These are phyloP conservation scores for Yamadazyma dushanensis DNA, from an alignment of 1,139 yeast species.

Conservation along the genomic window DNA sequence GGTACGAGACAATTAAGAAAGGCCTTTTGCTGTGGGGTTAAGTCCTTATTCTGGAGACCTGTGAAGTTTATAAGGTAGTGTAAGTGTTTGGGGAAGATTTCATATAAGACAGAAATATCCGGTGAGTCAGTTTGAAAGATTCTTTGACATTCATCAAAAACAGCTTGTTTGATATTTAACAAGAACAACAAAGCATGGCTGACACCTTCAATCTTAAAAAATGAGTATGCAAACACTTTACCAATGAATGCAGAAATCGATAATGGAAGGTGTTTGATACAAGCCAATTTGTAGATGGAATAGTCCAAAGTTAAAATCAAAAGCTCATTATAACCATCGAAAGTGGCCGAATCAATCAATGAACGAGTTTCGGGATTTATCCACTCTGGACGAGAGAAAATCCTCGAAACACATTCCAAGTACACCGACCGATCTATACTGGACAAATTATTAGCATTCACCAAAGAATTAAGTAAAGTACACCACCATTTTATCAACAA, in stretches of 20 bases:
- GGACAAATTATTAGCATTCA: conserved; percentile 23
- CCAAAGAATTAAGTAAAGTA: conserved; percentile 47
- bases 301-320: conserved; percentile 58
- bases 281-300: conserved; percentile 50
- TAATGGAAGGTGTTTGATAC: conserved; percentile 55
- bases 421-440: conserved; percentile 64
- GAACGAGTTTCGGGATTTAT: conserved; percentile 20
- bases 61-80: conserved; percentile 36
- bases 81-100: conserved; percentile 41
- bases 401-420: conserved; percentile 69
- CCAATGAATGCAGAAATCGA: conserved; percentile 76
- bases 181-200: conserved; percentile 62
- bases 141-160: conserved; percentile 20
- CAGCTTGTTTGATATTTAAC: conserved; percentile 53
- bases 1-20: conserved; percentile 44
- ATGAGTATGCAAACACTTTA: conserved; percentile 70
- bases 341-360: conserved; percentile 16
- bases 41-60: conserved; percentile 24
- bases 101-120: conserved; percentile 2
- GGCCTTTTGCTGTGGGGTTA: conserved; percentile 23
- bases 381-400: conserved; percentile 71
- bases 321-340: conserved; percentile 27
- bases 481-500: conserved; percentile 69
- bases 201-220: conserved; percentile 59
- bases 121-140: not conserved